These are phyloP conservation scores for Aplosporella prunicola DNA, from an alignment of 2,329 filamentous ascomycete genomes.

Conservation along the genomic window DNA sequence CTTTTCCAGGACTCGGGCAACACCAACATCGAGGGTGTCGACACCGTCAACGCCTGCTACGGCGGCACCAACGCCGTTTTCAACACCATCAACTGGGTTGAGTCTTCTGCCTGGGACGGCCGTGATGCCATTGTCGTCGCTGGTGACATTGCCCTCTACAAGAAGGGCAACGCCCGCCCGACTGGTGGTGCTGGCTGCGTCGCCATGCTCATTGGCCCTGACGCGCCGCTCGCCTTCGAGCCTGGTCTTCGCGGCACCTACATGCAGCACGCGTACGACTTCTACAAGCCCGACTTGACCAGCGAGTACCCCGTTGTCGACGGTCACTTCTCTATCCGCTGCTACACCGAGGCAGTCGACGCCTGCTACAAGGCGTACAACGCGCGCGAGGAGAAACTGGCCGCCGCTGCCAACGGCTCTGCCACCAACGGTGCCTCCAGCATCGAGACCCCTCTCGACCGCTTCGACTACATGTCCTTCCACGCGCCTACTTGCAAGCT, in stretches of 20 bases:
- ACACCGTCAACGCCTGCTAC: conserved; percentile 47
- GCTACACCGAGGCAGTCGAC: conserved; percentile 45
- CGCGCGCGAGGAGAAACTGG: conserved; percentile 37
- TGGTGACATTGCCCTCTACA: conserved; percentile 46
- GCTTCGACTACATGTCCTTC: conserved; percentile 48
- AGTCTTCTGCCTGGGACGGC: conserved; percentile 45
- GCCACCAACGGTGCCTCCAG: conserved; percentile 19
- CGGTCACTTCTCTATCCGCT: conserved; percentile 44
- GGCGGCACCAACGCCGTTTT: conserved; percentile 46
- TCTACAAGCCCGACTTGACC: conserved; percentile 47
- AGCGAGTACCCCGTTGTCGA: conserved; percentile 46
- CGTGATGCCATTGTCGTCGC: conserved; percentile 44
- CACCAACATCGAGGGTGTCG: conserved; percentile 45
- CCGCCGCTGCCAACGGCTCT: conserved; percentile 32
- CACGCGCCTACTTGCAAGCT: conserved; percentile 47
- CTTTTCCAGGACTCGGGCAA: conserved; percentile 43
- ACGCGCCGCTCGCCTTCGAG: conserved; percentile 42
- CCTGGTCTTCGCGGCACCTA: conserved; percentile 42
- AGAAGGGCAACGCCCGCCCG: conserved; percentile 44
- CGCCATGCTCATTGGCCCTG: conserved; percentile 44
- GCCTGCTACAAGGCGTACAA: conserved; percentile 47
- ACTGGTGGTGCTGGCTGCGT: conserved; percentile 46
- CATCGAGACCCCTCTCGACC: conserved; percentile 40
- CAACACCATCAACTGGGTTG: conserved; percentile 46
- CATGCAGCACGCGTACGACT: conserved; percentile 44